Evolutionary conservation across 2,329 filamentous ascomycete species (phyloP).

Genomic region (Neoscytalidium dimidiatum): DNA sequence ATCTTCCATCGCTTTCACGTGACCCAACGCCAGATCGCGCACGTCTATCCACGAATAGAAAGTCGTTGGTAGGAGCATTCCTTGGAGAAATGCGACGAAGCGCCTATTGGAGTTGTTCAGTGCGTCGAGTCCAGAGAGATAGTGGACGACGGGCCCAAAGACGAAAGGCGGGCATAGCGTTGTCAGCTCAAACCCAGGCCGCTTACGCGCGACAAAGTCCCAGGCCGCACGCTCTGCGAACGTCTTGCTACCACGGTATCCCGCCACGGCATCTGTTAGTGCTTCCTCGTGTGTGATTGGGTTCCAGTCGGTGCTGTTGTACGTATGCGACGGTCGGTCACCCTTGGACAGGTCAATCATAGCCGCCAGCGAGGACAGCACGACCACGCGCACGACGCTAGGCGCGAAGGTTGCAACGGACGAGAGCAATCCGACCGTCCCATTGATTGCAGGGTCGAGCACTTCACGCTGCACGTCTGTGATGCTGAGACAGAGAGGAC

Average conservation of each 20-base stretch:
- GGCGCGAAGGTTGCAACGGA: constrained; percentile 24
- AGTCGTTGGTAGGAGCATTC: background rate
- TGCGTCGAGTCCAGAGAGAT: constrained; percentile 31
- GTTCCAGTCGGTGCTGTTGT: constrained; percentile 53
- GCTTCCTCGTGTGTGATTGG: constrained; percentile 49
- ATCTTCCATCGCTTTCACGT: constrained; percentile 51
- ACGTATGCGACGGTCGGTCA: constrained; percentile 40
- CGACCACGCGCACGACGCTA: constrained; percentile 42
- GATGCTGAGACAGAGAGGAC: constrained; percentile 19
- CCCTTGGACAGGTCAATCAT: constrained; percentile 44
- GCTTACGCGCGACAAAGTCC: constrained; percentile 45
- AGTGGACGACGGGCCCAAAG: constrained; percentile 50
- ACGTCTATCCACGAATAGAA: background rate
- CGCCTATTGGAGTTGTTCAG: background rate
- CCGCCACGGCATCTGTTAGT: constrained; percentile 24
- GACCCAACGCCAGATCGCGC: background rate
- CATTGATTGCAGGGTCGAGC: constrained; percentile 25
- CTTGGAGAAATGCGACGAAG: background rate
- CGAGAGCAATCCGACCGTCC: constrained; percentile 28
- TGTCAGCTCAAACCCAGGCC: constrained; percentile 43
- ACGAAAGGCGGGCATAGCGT: constrained; percentile 46
- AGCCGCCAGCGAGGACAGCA: constrained; percentile 54
- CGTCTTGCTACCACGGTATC: constrained; percentile 51
- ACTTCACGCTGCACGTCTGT: constrained; percentile 31
- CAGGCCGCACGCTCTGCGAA: constrained; percentile 55